These are phyloP conservation scores for Saccharomycopsis crataegensis DNA, from an alignment of 1,139 yeast genomes.

Conservation along the genomic window DNA sequence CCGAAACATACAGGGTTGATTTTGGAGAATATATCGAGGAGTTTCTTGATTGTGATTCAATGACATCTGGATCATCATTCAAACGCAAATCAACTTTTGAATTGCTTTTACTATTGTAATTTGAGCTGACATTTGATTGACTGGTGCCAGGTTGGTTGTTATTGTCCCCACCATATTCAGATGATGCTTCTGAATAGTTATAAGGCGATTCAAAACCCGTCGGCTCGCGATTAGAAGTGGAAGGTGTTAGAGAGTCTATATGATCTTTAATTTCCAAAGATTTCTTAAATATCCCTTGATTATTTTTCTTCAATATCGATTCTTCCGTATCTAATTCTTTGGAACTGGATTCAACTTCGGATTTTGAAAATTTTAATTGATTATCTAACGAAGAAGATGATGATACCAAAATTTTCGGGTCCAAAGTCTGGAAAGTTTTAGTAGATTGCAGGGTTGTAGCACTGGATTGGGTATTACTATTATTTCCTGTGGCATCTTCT, in stretches of 20 bases:
- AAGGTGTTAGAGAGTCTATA: too few relatives aligned
- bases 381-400: background rate
- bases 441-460: background rate
- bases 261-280: too few relatives aligned
- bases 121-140: slow-evolving; percentile 14
- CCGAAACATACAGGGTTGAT: background rate
- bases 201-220: background rate
- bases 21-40: slow-evolving; percentile 18
- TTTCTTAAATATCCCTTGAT: too few relatives aligned
- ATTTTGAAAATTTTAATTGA: too few relatives aligned
- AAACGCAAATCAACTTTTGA: slow-evolving; percentile 5
- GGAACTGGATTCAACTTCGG: too few relatives aligned
- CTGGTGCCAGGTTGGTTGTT: background rate
- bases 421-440: slow-evolving; percentile 13
- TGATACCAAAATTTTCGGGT: slow-evolving; percentile 2
- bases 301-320: too few relatives aligned
- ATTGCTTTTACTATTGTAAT: slow-evolving; percentile 13
- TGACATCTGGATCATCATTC: background rate
- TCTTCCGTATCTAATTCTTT: background rate
- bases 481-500: background rate
- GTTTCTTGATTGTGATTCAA: slow-evolving; percentile 8
- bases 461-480: background rate
- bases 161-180: slow-evolving; percentile 10
- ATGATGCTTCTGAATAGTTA: slow-evolving; percentile 9
- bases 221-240: background rate